A percentile compares a stretch with the other conserved stretches of the same genome.
Evolutionary conservation across 2,329 filamentous ascomycete species (phyloP).

Genomic region (Parafenestella ontariensis): DNA sequence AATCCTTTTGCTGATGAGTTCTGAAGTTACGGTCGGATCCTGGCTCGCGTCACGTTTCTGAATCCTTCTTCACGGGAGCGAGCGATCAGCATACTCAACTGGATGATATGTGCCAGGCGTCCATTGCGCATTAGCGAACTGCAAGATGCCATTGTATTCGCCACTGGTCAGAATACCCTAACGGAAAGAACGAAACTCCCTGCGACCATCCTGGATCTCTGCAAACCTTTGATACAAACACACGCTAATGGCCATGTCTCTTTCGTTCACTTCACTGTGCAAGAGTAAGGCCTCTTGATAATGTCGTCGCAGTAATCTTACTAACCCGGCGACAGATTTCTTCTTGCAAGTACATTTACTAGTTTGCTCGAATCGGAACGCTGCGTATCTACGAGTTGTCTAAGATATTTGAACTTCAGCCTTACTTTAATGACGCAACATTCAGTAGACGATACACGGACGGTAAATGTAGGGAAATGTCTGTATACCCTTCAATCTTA

Average conservation of each 20-base stretch:
- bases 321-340: constrained; percentile 1
- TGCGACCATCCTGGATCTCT: background rate
- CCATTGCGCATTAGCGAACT: background rate
- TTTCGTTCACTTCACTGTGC: background rate
- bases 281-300: background rate
- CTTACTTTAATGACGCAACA: background rate
- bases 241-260: background rate
- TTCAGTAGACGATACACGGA: background rate
- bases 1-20: background rate
- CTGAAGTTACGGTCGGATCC: background rate
- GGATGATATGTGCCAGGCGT: constrained; percentile 1
- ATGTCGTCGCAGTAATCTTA: background rate
- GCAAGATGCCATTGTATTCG: background rate
- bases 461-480: background rate
- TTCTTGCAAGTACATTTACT: background rate
- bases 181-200: background rate
- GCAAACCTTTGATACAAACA: background rate
- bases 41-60: background rate
- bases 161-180: background rate
- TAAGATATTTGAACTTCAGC: constrained; percentile 4
- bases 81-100: constrained; percentile 1
- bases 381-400: background rate
- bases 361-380: background rate
- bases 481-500: constrained; percentile 1
- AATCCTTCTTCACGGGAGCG: background rate